Evolutionary conservation across 2,329 filamentous ascomycete species (phyloP).

Genomic region (Nectriaceae sp.): DNA sequence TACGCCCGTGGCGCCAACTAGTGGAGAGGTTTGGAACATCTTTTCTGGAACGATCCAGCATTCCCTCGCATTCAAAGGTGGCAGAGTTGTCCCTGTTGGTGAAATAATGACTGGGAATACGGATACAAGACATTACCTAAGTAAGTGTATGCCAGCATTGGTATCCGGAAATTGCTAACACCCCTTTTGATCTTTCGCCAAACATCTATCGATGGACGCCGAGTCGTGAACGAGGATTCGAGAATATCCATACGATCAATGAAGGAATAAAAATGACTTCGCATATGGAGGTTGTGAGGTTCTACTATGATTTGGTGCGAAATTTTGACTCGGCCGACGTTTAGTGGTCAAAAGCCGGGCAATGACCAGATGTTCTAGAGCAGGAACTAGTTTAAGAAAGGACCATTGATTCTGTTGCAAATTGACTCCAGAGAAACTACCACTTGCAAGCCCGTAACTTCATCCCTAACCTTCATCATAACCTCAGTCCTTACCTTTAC

Average conservation of each 20-base stretch:
- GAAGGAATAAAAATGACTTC: conserved; percentile 41
- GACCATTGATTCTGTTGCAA: no score
- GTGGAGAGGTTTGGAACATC: conserved; percentile 44
- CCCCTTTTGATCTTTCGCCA: conserved; percentile 27
- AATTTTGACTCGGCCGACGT: conserved; percentile 45
- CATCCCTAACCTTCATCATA: no score
- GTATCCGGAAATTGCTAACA: no score
- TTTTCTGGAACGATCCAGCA: conserved; percentile 54
- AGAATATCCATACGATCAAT: conserved; percentile 45
- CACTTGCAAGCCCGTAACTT: no score
- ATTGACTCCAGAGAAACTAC: no score
- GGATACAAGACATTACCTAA: conserved; percentile 44
- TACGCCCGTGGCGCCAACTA: conserved; percentile 59
- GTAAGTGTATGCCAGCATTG: conserved; percentile 24
- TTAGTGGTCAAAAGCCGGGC: no score
- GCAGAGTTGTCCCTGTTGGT: conserved; percentile 54
- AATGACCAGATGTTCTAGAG: no score
- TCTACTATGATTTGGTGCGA: conserved; percentile 46
- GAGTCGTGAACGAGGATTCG: conserved; percentile 18
- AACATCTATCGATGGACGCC: conserved; percentile 49
- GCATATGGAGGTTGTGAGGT: conserved; percentile 44
- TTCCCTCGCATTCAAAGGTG: conserved; percentile 45
- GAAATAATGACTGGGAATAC: conserved; percentile 47
- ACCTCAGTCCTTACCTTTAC: no score
- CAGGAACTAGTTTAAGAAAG: no score